Evolutionary conservation across 2,329 filamentous ascomycete species (phyloP), one percentile per base, ranked within the genome.

Genomic region (Fusarium compactum): DNA sequence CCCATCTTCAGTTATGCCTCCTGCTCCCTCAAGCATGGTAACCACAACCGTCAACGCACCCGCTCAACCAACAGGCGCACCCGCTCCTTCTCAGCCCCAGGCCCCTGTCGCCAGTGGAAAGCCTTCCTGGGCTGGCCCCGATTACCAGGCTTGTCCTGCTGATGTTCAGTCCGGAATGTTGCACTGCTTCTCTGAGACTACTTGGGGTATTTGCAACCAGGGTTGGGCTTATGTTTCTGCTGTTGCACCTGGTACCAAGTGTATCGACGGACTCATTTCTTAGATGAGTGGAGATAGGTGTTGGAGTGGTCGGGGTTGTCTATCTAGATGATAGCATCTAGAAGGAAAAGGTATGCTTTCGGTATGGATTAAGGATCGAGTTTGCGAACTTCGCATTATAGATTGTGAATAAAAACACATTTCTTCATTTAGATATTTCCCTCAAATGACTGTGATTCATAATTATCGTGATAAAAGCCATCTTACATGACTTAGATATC

Each of bases 141-240:
- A 65, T 53, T 58, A 55, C 3, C 25, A 62, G 43, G 58, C 71
- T 5, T 76, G 74, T 14, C 59, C 69, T 8, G 22, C 47, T 1
- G 38, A 46, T 15, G 24, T 66, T 18, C 45, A 62, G 5, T 59
- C 64, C 0, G 73, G 67, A 1, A 58, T 48, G 18, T 34, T 75
- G 3, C 30, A 71, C 11, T 76, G 74, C 18, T 54, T 76, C n/a
- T 51, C 59, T 1, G 47, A 54, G 7, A 58, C 29, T 8, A 32
- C 56, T 10, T 76, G 75, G 38, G 74, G 74, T 3, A 70, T 76
- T 14, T 76, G 74, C 62, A 75, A 74, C 5, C 16, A 48, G 16
- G 74, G 74, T 0, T 76, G 70, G 73, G 63, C 71, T 2, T 20
- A 72, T 40, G 61, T 73, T 7, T 71, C 69, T 38, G 25, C 30